These are phyloP conservation scores for Cenchrus purpureus DNA, from an alignment of 176 grass and related monocot species.

Conservation along the genomic window DNA sequence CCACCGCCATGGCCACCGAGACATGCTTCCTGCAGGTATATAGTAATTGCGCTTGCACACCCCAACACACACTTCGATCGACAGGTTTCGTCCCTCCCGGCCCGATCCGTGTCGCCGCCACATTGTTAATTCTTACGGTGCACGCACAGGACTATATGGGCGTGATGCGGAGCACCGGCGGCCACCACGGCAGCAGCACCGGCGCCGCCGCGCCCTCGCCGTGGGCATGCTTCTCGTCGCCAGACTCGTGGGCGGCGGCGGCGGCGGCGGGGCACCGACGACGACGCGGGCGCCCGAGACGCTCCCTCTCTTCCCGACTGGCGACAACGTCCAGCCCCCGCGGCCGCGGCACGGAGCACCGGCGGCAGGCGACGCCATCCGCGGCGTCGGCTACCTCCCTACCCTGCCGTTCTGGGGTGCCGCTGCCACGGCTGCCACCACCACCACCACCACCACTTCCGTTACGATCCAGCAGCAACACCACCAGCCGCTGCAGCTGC, in stretches of 20 bases:
- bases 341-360: background rate
- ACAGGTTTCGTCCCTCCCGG: background rate
- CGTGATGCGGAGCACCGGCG: constrained; percentile 15
- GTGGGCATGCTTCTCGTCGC: constrained; percentile 37
- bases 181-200: background rate
- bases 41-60: background rate
- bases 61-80: background rate
- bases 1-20: constrained; percentile 41
- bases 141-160: constrained; percentile 63
- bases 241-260: constrained; percentile 12
- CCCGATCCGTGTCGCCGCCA: background rate
- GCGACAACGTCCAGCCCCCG: background rate
- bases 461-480: constrained; percentile 38
- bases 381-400: constrained; percentile 1
- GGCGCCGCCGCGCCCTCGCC: background rate
- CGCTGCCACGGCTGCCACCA: background rate
- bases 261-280: background rate
- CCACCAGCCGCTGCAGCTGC: constrained; percentile 30
- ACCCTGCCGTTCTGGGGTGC: constrained; percentile 36
- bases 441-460: background rate
- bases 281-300: constrained; percentile 51
- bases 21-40: constrained; percentile 53
- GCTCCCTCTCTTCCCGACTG: constrained; percentile 68
- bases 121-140: background rate
- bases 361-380: background rate